Conservation (phyloP, 495 filamentous ascomycete genomes). For the Penicillium canescens region DNA sequence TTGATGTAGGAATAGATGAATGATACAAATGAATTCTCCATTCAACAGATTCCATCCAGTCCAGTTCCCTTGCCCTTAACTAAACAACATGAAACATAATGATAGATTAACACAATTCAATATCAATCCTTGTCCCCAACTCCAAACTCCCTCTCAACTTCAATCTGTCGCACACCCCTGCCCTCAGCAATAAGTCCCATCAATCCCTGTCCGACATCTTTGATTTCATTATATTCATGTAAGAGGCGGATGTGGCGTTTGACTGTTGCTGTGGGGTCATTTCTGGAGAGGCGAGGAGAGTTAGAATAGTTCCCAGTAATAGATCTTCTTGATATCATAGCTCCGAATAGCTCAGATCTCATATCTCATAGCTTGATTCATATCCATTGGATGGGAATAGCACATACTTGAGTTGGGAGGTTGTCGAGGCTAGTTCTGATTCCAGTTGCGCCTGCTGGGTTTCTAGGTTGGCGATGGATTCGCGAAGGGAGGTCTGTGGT, state of each 20-base stretch:
- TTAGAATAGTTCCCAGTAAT: neutral
- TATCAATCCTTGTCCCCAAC: slow-evolving; percentile 39
- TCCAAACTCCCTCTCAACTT: slow-evolving; percentile 63
- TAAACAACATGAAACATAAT: neutral
- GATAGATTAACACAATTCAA: neutral
- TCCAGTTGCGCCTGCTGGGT: slow-evolving; percentile 29
- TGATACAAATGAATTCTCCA: slow-evolving; percentile 6
- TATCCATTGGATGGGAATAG: neutral
- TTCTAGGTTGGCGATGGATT: slow-evolving; percentile 39
- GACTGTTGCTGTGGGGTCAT: slow-evolving; percentile 47
- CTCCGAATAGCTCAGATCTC: too few relatives aligned
- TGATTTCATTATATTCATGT: slow-evolving; percentile 78
- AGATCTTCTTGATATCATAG: too few relatives aligned
- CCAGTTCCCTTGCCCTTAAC: neutral
- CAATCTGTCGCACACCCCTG: slow-evolving; percentile 58
- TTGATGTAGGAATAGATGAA: slow-evolving; percentile 5
- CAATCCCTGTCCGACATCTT: slow-evolving; percentile 70
- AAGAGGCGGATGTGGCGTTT: slow-evolving; percentile 66
- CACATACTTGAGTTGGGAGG: slow-evolving; percentile 39
- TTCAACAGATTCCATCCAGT: neutral
- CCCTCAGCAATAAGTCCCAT: slow-evolving; percentile 75
- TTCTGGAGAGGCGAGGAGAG: slow-evolving; percentile 11
- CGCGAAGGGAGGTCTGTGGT: slow-evolving; percentile 27
- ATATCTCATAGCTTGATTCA: too few relatives aligned
- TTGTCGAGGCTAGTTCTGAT: slow-evolving; percentile 31